Base-by-base conservation (phyloP, 1,139 yeast genomes). In the Taphrina sp. region DNA sequence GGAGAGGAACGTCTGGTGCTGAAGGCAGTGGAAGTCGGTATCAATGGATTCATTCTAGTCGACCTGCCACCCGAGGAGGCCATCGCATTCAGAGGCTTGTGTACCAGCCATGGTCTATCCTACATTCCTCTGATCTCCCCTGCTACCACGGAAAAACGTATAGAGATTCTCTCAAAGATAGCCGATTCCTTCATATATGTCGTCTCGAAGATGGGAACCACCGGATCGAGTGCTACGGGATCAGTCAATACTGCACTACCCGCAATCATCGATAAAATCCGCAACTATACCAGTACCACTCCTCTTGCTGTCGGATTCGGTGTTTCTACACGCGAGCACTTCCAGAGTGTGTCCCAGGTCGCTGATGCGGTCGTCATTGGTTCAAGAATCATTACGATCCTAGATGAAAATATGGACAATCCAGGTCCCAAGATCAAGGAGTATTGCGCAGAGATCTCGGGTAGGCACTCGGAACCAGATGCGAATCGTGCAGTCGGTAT, bases 31-130 rank as follows among this genome's bases (percentile, higher is more conserved):
- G 76, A 74, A 24, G 95, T 92, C 1, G 99, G 99, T 61, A 98
- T 92, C 52, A 89, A 87, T 67, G 99, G 97, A 29, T 92, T 85
- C 70, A 83, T 92, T 65, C 80, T 92, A 57, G 97, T 92, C 38
- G 99, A 92, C 72, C 76, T 92, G 66, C 99, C 98, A 53, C 98
- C 98, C 33, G 96, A 92, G 76, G 98, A 90, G 71, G 98, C 98
- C 20, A 76, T 85, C 61, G 80, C 84, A 63, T 86, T 90, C 70
- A 82, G 98, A 75, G 76, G 80, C 56, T 74, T 76, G 54, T 87
- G 95, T 69, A 70, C 83, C 34, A 72, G 75, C 52, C 74, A 78
- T 22, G 59, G 63, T 12, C 71, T 94, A 62, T 83, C 94, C 52
- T 89, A 88, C 67, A 81, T 92, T 59, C 98, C 98, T 39, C 76